Percentiles rank a stretch among this genome's conserved stretches.
phyloP scores from a whole-genome alignment of 2,329 filamentous ascomycete species.

The Magnaporthales sp. region DNA sequence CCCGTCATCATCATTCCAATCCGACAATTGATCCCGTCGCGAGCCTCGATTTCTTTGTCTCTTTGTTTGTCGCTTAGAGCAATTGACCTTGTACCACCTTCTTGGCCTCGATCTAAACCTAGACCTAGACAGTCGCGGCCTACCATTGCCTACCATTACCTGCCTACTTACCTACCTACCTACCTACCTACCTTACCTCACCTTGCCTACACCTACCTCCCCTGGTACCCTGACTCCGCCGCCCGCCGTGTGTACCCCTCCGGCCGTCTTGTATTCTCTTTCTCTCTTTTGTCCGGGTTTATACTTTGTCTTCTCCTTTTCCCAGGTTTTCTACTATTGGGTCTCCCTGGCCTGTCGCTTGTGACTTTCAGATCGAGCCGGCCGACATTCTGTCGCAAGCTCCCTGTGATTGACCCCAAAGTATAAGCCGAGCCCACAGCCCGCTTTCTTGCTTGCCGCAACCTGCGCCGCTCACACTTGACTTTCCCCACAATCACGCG shows the following conservation, averaged over 20 bases:
- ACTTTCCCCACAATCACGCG: not conserved
- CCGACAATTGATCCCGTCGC: not conserved
- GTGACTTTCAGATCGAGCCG: not conserved
- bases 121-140: not conserved
- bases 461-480: not conserved
- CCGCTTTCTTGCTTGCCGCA: not conserved
- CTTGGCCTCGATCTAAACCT: not conserved
- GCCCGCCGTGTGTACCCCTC: not conserved
- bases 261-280: not conserved
- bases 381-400: not conserved
- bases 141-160: not conserved
- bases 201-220: slow-evolving; percentile 5
- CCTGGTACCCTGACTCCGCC: slow-evolving; percentile 5
- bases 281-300: not conserved
- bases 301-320: not conserved
- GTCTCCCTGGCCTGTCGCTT: not conserved
- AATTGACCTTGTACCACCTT: not conserved
- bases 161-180: not conserved
- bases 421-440: not conserved
- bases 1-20: not conserved
- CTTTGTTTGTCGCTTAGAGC: not conserved
- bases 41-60: not conserved
- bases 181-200: not conserved
- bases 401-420: not conserved
- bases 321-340: not conserved